phyloP scores from a whole-genome alignment of 345 rosid genomes.

The Durio zibethinus region DNA sequence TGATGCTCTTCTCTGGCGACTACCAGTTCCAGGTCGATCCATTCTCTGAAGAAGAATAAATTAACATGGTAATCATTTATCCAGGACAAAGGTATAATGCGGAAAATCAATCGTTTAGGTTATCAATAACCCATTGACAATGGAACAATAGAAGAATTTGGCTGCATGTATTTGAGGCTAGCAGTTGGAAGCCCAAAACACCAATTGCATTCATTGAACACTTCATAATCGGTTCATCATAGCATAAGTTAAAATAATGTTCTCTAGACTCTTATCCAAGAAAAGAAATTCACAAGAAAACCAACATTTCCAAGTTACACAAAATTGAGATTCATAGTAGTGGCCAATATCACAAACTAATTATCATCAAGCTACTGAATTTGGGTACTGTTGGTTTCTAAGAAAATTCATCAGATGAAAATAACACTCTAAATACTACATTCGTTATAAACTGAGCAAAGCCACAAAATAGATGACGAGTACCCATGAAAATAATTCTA shows the following conservation, averaged over 20 bases:
- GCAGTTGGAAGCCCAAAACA: background rate
- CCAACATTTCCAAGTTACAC: background rate
- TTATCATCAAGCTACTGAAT: background rate
- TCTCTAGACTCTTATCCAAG: background rate
- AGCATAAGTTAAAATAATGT: background rate
- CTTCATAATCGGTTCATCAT: background rate
- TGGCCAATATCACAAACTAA: background rate
- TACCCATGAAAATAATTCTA: background rate
- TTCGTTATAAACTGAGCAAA: background rate
- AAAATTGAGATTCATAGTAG: background rate
- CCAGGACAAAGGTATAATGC: background rate
- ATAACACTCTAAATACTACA: background rate
- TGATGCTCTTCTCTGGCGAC: conserved; percentile 68
- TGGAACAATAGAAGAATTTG: background rate
- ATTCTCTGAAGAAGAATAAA: conserved; percentile 54
- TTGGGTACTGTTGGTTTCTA: background rate
- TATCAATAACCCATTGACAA: background rate
- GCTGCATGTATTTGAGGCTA: background rate
- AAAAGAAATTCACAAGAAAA: background rate
- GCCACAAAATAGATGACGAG: background rate
- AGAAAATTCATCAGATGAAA: background rate
- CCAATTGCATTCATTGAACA: background rate
- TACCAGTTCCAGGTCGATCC: conserved; percentile 80
- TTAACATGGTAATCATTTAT: background rate
- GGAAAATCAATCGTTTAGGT: background rate